These are phyloP conservation scores for Eucalyptus polyanthemos DNA, from an alignment of 345 rosid species.

Conservation along the genomic window DNA sequence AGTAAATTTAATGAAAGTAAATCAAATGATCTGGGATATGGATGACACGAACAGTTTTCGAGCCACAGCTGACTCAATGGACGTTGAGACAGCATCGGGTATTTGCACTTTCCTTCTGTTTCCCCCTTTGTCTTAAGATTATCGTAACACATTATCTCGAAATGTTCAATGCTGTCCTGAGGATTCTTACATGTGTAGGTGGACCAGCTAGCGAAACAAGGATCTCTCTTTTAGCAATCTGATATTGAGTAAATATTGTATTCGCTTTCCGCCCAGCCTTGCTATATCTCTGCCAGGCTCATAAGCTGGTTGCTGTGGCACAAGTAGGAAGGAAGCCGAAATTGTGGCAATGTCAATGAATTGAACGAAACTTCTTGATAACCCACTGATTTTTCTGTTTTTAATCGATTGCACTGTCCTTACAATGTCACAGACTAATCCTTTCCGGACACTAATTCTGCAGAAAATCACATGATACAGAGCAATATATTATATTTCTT, in stretches of 20 bases:
- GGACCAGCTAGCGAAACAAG: neutral
- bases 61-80: neutral
- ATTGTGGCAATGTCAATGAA: neutral
- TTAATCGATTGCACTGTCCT: neutral
- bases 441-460: neutral
- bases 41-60: neutral
- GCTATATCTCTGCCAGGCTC: neutral
- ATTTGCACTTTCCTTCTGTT: neutral
- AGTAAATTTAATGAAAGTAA: constrained; percentile 3
- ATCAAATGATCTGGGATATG: neutral
- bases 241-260: neutral
- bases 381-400: neutral
- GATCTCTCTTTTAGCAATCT: neutral
- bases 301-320: neutral
- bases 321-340: neutral
- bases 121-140: neutral
- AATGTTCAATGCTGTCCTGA: neutral
- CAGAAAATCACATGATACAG: neutral
- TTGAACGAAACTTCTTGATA: neutral
- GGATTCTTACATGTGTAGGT: neutral
- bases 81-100: neutral
- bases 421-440: neutral
- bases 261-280: neutral
- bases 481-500: neutral
- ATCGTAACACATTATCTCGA: neutral